Percentiles rank a stretch among this genome's conserved stretches.
Conservation (phyloP, 169 alveolate genomes). For the Amoebophrya sp. region DNA sequence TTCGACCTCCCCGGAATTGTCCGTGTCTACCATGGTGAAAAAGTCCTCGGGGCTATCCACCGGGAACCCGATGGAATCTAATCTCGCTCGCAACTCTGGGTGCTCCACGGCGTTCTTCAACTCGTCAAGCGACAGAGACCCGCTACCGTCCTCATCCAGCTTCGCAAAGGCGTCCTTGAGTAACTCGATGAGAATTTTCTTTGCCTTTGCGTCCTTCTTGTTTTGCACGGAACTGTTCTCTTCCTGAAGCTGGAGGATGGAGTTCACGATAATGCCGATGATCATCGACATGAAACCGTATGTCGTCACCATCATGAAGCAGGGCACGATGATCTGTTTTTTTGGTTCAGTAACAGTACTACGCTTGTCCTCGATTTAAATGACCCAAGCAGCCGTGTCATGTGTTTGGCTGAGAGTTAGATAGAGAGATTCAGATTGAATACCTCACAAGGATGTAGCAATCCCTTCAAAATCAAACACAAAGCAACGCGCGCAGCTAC, state of each 20-base stretch:
- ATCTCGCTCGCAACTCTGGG: neutral
- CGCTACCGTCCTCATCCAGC: conserved; percentile 13
- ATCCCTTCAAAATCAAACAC: no score
- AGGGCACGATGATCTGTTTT: neutral
- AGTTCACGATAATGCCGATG: conserved; percentile 1
- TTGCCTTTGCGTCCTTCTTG: conserved; percentile 13
- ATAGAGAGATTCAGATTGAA: no score
- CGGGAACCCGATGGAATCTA: neutral
- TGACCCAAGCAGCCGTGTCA: no score
- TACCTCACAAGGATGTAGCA: no score
- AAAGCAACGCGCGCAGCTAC: no score
- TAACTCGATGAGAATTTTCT: neutral
- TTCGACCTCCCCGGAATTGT: neutral
- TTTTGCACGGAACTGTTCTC: neutral
- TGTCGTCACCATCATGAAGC: neutral
- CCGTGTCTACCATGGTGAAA: neutral
- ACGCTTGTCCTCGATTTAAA: no score
- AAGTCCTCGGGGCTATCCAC: neutral
- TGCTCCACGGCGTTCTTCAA: neutral
- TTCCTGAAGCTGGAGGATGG: neutral
- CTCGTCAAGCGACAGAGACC: neutral
- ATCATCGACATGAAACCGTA: neutral
- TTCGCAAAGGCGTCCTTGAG: neutral
- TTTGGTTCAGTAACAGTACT: no score
- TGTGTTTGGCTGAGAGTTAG: no score